Evolutionary conservation across 805 yeast genomes (phyloP).

Genomic region (Barnettozyma californica): DNA sequence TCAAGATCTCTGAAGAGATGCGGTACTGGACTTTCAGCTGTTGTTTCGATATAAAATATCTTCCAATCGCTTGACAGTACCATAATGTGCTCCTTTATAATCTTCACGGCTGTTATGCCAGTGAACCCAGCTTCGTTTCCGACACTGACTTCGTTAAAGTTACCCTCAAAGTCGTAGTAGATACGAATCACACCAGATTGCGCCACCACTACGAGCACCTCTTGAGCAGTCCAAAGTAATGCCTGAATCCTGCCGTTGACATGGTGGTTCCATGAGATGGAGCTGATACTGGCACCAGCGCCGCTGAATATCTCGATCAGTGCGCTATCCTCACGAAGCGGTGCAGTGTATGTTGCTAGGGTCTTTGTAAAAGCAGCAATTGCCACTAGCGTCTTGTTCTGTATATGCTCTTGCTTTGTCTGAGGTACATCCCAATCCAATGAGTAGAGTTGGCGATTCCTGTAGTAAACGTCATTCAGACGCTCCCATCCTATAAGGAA

Average conservation of each 20-base stretch:
- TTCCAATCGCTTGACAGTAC: slow-evolving; percentile 36
- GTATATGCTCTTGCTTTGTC: neutral
- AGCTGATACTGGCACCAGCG: slow-evolving; percentile 26
- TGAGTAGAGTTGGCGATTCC: slow-evolving; percentile 47
- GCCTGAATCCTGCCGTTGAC: slow-evolving; percentile 50
- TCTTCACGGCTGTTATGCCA: slow-evolving; percentile 32
- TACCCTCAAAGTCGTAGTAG: slow-evolving; percentile 63
- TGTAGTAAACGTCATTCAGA: slow-evolving; percentile 63
- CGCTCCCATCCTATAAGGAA: slow-evolving; percentile 63
- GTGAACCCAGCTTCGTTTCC: slow-evolving; percentile 29
- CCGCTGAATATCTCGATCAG: slow-evolving; percentile 30
- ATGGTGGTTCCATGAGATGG: slow-evolving; percentile 37
- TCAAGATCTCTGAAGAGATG: slow-evolving; percentile 19
- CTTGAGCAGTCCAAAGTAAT: slow-evolving; percentile 47
- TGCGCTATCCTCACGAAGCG: slow-evolving; percentile 4
- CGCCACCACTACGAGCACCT: slow-evolving; percentile 51
- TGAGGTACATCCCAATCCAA: slow-evolving; percentile 7
- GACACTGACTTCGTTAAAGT: slow-evolving; percentile 45
- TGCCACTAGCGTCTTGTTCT: slow-evolving; percentile 1
- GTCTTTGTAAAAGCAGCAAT: slow-evolving; percentile 11
- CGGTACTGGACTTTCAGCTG: slow-evolving; percentile 27
- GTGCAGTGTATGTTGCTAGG: slow-evolving; percentile 4
- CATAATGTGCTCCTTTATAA: slow-evolving; percentile 41
- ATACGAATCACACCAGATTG: slow-evolving; percentile 47
- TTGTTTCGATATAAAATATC: slow-evolving; percentile 36